Conservation (phyloP, 2,329 filamentous ascomycete genomes). For the Sclerotiophoma versabilis region DNA sequence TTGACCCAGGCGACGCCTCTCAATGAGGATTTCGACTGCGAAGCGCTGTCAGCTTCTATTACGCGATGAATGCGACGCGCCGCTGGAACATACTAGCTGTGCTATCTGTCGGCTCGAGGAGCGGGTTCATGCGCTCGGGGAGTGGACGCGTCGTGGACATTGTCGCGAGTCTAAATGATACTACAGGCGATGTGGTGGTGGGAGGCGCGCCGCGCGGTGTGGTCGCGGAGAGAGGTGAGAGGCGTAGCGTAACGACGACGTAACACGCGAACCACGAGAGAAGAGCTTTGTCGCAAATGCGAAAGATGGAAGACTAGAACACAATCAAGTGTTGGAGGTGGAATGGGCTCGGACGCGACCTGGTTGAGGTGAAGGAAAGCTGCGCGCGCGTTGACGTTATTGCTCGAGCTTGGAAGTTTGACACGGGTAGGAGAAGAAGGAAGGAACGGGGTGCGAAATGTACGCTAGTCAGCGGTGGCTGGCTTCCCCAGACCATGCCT, state of each 20-base stretch:
- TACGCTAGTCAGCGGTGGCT: slow-evolving; percentile 6
- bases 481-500: slow-evolving; percentile 10
- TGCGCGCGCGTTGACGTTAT: slow-evolving; percentile 17
- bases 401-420: slow-evolving; percentile 9
- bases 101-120: slow-evolving; percentile 67
- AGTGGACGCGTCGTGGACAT: slow-evolving; percentile 57
- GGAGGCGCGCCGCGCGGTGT: slow-evolving; percentile 36
- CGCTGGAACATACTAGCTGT: slow-evolving; percentile 65
- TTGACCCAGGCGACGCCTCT: slow-evolving; percentile 87
- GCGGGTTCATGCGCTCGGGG: slow-evolving; percentile 69
- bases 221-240: slow-evolving; percentile 5
- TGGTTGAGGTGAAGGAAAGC: slow-evolving; percentile 9
- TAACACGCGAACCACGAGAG: slow-evolving; percentile 11
- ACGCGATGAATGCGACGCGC: slow-evolving; percentile 35
- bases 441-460: slow-evolving; percentile 21
- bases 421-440: slow-evolving; percentile 9
- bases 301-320: background rate
- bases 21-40: slow-evolving; percentile 67
- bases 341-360: slow-evolving; percentile 5
- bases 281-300: slow-evolving; percentile 12
- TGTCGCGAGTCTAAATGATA: slow-evolving; percentile 23
- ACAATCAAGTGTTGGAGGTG: slow-evolving; percentile 15
- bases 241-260: slow-evolving; percentile 16
- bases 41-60: slow-evolving; percentile 35
- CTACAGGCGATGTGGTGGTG: slow-evolving; percentile 18